Evolutionary conservation across 331 rosid species (phyloP).

Genomic region (Malus hybrid): DNA sequence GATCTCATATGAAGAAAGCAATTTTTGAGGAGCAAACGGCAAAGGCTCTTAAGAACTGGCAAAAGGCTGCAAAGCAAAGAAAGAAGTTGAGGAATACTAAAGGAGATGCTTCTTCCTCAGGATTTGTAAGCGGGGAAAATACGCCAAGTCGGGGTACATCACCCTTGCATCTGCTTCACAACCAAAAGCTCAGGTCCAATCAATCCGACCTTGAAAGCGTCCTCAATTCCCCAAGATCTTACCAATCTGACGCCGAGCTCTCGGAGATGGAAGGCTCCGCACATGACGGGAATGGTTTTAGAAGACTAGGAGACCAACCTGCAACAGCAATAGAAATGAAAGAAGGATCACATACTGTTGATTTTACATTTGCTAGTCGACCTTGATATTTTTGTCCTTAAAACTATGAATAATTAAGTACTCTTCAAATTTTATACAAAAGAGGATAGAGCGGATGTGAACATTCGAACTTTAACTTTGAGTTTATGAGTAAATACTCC

Average conservation of each 20-base stretch:
- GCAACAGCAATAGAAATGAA: background rate
- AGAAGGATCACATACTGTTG: constrained; percentile 16
- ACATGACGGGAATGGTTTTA: background rate
- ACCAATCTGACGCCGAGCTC: constrained; percentile 48
- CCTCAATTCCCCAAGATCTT: constrained; percentile 37
- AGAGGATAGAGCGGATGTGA: background rate
- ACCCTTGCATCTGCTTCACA: constrained; percentile 47
- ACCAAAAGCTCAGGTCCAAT: constrained; percentile 26
- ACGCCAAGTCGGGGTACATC: constrained; percentile 61
- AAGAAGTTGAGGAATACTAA: constrained; percentile 30
- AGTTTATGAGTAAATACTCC: background rate
- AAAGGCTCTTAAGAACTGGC: constrained; percentile 66
- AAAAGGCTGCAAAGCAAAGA: constrained; percentile 36
- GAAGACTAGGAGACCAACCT: background rate
- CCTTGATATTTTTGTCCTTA: constrained; percentile 9
- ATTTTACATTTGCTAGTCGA: constrained; percentile 44
- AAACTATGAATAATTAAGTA: background rate
- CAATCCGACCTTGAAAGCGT: constrained; percentile 28
- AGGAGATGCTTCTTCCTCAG: constrained; percentile 15
- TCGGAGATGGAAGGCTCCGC: constrained; percentile 37
- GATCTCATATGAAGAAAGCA: constrained; percentile 61
- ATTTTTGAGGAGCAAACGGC: constrained; percentile 69
- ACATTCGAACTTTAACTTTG: background rate
- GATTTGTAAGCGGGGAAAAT: constrained; percentile 43
- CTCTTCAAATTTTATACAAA: background rate